Evolutionary conservation across 441 rosid species (phyloP).

Genomic region (Brassica balearica): DNA sequence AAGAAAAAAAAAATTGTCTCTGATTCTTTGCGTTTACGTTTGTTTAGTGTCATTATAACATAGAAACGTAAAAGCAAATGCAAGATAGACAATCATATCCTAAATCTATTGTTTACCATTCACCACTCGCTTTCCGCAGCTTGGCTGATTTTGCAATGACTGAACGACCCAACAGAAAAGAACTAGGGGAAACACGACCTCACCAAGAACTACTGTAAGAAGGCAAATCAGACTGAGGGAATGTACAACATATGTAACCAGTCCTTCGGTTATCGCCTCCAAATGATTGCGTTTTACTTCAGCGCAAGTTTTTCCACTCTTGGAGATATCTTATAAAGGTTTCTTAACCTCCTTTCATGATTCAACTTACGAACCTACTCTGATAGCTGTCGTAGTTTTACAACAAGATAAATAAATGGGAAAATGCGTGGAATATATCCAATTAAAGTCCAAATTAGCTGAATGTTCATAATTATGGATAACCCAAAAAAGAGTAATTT

Average conservation of each 20-base stretch:
- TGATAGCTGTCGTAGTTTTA: neutral
- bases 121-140: neutral
- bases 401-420: neutral
- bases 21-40: neutral
- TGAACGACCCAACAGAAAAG: neutral
- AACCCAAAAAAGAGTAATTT: too few relatives aligned
- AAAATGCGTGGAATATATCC: too few relatives aligned
- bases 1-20: too few relatives aligned
- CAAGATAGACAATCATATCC: slow-evolving; percentile 6
- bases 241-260: neutral
- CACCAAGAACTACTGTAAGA: neutral
- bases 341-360: too few relatives aligned
- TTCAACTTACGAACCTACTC: neutral
- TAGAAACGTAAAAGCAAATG: slow-evolving; percentile 2
- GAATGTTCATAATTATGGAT: too few relatives aligned
- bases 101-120: neutral
- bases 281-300: neutral
- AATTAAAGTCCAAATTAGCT: too few relatives aligned
- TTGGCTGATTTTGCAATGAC: neutral
- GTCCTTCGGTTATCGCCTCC: neutral
- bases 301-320: too few relatives aligned
- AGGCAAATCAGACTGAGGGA: neutral
- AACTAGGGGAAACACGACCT: neutral
- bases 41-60: neutral
- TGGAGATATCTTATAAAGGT: too few relatives aligned